Percentiles rank a stretch among this genome's conserved stretches.
phyloP scores from a whole-genome alignment of 225 moss, liverwort and hornwort genomes.

The Physcomitrellopsis africana region DNA sequence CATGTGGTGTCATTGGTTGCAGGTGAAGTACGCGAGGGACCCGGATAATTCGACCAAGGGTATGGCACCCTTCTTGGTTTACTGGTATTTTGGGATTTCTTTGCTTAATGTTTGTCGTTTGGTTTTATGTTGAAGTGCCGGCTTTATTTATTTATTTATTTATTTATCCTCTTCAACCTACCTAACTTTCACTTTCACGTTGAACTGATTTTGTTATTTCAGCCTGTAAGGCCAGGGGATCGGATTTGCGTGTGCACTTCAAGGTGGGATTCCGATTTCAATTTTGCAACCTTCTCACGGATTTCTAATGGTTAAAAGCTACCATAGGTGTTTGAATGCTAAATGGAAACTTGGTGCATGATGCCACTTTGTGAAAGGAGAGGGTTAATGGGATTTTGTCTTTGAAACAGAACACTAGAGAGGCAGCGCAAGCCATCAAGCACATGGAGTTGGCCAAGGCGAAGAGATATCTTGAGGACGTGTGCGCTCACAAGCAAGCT shows the following conservation, averaged over 20 bases:
- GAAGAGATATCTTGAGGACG: slow-evolving; percentile 75
- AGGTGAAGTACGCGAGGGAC: slow-evolving; percentile 54
- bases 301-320: neutral
- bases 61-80: neutral
- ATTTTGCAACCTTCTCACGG: neutral
- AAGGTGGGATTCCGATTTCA: slow-evolving; percentile 29
- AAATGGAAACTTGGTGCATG: neutral
- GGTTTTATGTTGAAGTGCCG: neutral
- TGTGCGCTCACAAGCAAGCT: slow-evolving; percentile 74
- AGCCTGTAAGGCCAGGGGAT: slow-evolving; percentile 53
- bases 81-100: neutral
- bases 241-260: slow-evolving; percentile 52
- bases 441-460: slow-evolving; percentile 65
- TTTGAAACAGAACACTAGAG: slow-evolving; percentile 59
- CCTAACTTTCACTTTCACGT: too few species aligned
- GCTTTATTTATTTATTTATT: too few species aligned
- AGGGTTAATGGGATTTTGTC: neutral
- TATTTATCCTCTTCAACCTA: too few species aligned
- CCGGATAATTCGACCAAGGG: slow-evolving; percentile 51
- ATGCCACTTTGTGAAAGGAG: neutral
- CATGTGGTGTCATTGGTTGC: neutral
- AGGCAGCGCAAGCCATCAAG: slow-evolving; percentile 81
- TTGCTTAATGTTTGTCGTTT: neutral
- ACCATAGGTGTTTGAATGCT: neutral
- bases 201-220: neutral